phyloP scores from a whole-genome alignment of 495 filamentous ascomycete species.

The Physcia stellaris region DNA sequence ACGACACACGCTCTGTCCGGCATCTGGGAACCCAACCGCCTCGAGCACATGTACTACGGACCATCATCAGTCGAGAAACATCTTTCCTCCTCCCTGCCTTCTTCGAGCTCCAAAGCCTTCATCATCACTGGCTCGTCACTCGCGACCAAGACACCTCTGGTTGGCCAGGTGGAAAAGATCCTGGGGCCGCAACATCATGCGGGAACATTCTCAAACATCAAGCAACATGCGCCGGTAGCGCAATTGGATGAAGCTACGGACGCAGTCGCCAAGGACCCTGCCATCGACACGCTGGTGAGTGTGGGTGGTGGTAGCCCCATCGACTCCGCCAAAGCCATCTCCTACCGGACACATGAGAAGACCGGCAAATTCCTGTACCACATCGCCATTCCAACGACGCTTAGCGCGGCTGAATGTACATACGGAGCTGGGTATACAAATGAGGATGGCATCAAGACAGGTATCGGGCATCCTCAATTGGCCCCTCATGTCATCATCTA shows the following conservation, averaged over 20 bases:
- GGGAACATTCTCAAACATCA: conserved; percentile 31
- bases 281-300: conserved; percentile 33
- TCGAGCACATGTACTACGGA: conserved; percentile 31
- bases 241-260: conserved; percentile 31
- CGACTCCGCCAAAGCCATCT: conserved; percentile 33
- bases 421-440: conserved; percentile 28
- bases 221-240: conserved; percentile 32
- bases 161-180: conserved; percentile 29
- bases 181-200: conserved; percentile 25
- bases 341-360: conserved; percentile 26
- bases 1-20: conserved; percentile 24
- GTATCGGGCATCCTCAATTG: conserved; percentile 22
- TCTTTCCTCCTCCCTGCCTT: conserved; percentile 24
- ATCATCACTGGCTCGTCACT: conserved; percentile 36
- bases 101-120: conserved; percentile 29
- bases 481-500: conserved; percentile 28
- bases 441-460: conserved; percentile 26
- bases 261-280: conserved; percentile 22
- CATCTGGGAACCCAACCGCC: conserved; percentile 28
- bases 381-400: conserved; percentile 35
- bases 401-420: conserved; percentile 35
- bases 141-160: conserved; percentile 28
- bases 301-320: conserved; percentile 37
- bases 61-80: conserved; percentile 27
- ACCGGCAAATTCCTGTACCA: conserved; percentile 27